Evolutionary conservation across 2,329 filamentous ascomycete genomes (phyloP).

Genomic region (Cladosporium colombiae): DNA sequence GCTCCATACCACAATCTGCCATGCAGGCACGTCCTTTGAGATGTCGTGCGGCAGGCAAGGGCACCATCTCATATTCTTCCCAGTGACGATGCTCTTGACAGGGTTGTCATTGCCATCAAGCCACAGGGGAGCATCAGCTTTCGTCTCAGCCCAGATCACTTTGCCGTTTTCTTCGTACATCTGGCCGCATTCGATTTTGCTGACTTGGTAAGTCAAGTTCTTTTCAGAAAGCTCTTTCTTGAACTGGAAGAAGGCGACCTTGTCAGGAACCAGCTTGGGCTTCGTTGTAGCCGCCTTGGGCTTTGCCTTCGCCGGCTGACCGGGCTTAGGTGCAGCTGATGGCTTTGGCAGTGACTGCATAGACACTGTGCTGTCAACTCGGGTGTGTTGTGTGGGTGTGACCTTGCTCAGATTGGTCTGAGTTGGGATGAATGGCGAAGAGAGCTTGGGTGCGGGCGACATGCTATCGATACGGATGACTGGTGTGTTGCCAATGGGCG

Average conservation of each 20-base stretch:
- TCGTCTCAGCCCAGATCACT: not conserved
- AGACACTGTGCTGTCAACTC: not conserved
- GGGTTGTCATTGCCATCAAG: not conserved
- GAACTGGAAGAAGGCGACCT: not conserved
- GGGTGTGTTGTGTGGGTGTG: not conserved
- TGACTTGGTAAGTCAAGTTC: conserved; percentile 1
- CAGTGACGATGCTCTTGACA: not conserved
- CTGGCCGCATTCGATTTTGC: conserved; percentile 2
- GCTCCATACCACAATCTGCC: not conserved
- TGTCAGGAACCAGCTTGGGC: not conserved
- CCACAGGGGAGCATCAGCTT: not conserved
- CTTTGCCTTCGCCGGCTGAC: not conserved
- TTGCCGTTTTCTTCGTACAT: not conserved
- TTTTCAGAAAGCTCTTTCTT: not conserved
- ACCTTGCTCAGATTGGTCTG: not conserved
- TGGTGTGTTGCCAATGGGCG: not conserved
- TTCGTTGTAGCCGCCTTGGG: not conserved
- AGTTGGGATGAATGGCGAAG: not conserved
- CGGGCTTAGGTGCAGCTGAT: not conserved
- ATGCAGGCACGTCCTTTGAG: not conserved
- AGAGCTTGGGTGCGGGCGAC: not conserved
- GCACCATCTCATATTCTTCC: not conserved
- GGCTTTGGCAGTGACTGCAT: not conserved
- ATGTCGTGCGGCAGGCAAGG: not conserved
- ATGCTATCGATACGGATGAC: not conserved